phyloP scores from a whole-genome alignment of 495 filamentous ascomycete genomes.

The Penicillium salamii region DNA sequence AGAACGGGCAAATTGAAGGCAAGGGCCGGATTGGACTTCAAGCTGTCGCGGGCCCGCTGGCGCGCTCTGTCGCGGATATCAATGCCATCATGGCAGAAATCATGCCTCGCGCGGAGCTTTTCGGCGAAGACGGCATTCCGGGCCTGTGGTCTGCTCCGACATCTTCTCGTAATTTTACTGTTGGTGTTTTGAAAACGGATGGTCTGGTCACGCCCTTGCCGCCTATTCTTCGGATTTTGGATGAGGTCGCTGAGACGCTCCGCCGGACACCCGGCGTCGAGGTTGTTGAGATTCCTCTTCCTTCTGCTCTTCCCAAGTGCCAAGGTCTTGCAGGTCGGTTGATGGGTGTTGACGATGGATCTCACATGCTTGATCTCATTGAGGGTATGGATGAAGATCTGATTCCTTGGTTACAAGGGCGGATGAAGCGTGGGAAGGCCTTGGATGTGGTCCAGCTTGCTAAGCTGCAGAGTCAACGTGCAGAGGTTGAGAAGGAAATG shows the following conservation, averaged over 20 bases:
- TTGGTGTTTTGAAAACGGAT: slow-evolving; percentile 58
- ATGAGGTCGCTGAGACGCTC: slow-evolving; percentile 48
- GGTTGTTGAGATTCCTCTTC: slow-evolving; percentile 51
- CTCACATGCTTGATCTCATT: slow-evolving; percentile 52
- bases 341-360: slow-evolving; percentile 54
- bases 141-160: slow-evolving; percentile 39
- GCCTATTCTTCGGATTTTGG: slow-evolving; percentile 51
- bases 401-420: slow-evolving; percentile 54
- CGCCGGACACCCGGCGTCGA: slow-evolving; percentile 43
- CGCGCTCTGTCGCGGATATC: slow-evolving; percentile 42
- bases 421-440: slow-evolving; percentile 42
- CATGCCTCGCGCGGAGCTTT: slow-evolving; percentile 44
- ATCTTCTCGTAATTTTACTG: slow-evolving; percentile 31
- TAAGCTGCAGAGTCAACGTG: slow-evolving; percentile 48
- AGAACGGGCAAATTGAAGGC: slow-evolving; percentile 37
- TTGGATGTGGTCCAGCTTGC: slow-evolving; percentile 42
- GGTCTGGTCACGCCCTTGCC: slow-evolving; percentile 58
- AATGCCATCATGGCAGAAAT: slow-evolving; percentile 50
- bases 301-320: slow-evolving; percentile 46
- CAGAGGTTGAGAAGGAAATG: slow-evolving; percentile 52
- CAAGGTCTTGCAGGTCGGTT: slow-evolving; percentile 55
- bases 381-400: slow-evolving; percentile 53
- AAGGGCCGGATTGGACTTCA: slow-evolving; percentile 42
- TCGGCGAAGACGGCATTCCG: slow-evolving; percentile 49
- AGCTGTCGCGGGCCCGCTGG: slow-evolving; percentile 50